Evolutionary conservation across 2,329 filamentous ascomycete genomes (phyloP), one percentile per base, ranked within the genome.

Genomic region (Aspergillus caelatus): DNA sequence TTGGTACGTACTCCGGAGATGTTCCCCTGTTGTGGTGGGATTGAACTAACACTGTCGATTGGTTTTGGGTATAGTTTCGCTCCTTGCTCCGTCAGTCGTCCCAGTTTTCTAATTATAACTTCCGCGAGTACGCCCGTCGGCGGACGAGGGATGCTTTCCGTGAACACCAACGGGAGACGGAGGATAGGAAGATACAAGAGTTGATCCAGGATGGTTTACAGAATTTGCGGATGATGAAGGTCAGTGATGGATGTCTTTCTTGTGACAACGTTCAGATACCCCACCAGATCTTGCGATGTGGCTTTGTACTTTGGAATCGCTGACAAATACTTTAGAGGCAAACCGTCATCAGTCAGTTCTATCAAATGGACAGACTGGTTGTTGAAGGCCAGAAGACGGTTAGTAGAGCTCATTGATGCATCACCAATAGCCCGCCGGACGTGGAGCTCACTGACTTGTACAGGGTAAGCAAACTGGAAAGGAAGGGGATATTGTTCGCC

Each of bases 61-160:
- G 19, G 30, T 61, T 43, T n/a, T 32, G 11, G n/a, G 26, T 57
- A 58, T 67, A 97, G 94, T 98, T 97, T 81, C 94, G 95, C 70
- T 94, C 94, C 74, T 84, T 99, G 72, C 84, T 98, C 73, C 91
- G 94, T 71, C 91, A 95, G 78, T 89, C 93, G 66, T 85, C 86
- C 66, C 91, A 97, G 75, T 98, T 99, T 79, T 88, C 93, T 66
- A 88, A 91, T 71, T 99, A 98, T 84, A 99, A 98, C 82, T 99
- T 97, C 85, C 89, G 95, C 81, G 94, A 97, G 79, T 99, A 99
- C 80, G 94, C 95, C 60, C 91, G 89, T 80, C 90, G 95, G 75
- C 88, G 94, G 79, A 97, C 95, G 77, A 87, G 87, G 77, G 95
- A 98, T 83, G 90, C 92, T 5, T 99, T 98, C 80, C 87, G 91